phyloP scores from a whole-genome alignment of 495 filamentous ascomycete genomes.

The Bombardia bombarda region DNA sequence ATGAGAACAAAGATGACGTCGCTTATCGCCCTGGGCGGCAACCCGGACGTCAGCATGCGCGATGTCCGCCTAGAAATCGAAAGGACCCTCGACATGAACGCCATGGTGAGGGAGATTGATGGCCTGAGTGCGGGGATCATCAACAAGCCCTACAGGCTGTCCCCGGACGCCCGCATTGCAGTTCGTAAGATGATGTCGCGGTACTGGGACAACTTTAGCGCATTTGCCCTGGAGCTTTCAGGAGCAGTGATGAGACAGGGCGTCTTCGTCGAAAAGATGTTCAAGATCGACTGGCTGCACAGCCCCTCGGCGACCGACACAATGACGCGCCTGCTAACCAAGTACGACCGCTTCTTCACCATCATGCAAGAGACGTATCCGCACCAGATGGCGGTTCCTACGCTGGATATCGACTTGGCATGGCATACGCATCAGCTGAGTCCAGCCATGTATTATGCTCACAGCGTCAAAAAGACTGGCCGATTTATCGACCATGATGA shows the following conservation, averaged over 20 bases:
- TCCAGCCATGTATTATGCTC: constrained; percentile 55
- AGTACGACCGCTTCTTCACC: constrained; percentile 61
- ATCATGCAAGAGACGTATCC: constrained; percentile 56
- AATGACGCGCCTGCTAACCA: constrained; percentile 56
- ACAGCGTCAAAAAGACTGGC: constrained; percentile 27
- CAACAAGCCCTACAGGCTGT: constrained; percentile 10
- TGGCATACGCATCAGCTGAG: constrained; percentile 71
- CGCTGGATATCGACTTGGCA: constrained; percentile 78
- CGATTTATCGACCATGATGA: constrained; percentile 81
- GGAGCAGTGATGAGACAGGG: constrained; percentile 77
- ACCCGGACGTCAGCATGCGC: constrained; percentile 31
- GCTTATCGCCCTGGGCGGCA: constrained; percentile 16
- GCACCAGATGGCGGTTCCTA: constrained; percentile 58
- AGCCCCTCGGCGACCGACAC: constrained; percentile 55
- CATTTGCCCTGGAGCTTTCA: constrained; percentile 66
- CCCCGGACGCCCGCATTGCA: constrained; percentile 33
- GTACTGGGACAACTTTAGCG: constrained; percentile 70
- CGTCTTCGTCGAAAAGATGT: constrained; percentile 77
- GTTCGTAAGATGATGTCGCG: constrained; percentile 68
- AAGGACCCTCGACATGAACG: constrained; percentile 20
- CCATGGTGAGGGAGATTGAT: constrained; percentile 22
- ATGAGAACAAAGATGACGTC: constrained; percentile 29
- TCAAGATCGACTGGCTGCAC: constrained; percentile 68
- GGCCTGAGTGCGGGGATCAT: neutral
- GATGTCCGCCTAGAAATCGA: constrained; percentile 38